A percentile compares a stretch with the other conserved stretches of the same genome.
Evolutionary conservation across 1,284 basidiomycete species (phyloP).

Genomic region (Xerocomus amazonicus): DNA sequence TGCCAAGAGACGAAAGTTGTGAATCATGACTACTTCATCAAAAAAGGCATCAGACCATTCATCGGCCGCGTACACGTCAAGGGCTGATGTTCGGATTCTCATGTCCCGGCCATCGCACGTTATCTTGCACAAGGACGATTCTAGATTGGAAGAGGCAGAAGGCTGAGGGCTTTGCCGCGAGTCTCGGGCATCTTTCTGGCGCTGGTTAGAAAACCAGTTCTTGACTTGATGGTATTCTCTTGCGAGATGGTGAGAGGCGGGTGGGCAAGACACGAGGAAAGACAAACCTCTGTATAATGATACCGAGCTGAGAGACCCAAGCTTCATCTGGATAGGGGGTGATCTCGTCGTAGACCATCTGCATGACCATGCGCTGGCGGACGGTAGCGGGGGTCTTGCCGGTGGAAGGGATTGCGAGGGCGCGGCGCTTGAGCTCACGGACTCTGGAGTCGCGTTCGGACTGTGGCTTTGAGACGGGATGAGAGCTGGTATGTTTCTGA

Average conservation of each 20-base stretch:
- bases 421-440: slow-evolving; percentile 40
- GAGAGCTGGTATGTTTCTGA: slow-evolving; percentile 23
- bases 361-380: slow-evolving; percentile 49
- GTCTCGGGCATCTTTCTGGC: slow-evolving; percentile 44
- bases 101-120: slow-evolving; percentile 43
- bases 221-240: slow-evolving; percentile 56
- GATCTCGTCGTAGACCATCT: slow-evolving; percentile 57
- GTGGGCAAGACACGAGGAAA: slow-evolving; percentile 5
- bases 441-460: slow-evolving; percentile 32
- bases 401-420: slow-evolving; percentile 47
- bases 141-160: slow-evolving; percentile 26
- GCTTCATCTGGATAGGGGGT: slow-evolving; percentile 56
- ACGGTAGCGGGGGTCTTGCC: slow-evolving; percentile 55
- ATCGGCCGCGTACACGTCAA: slow-evolving; percentile 36
- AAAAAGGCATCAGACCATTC: slow-evolving; percentile 57
- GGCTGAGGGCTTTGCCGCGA: slow-evolving; percentile 36
- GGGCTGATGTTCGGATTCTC: slow-evolving; percentile 44
- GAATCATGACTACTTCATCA: slow-evolving; percentile 53
- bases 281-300: slow-evolving; percentile 47
- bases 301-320: slow-evolving; percentile 45
- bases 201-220: slow-evolving; percentile 60
- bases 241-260: slow-evolving; percentile 13
- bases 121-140: slow-evolving; percentile 34
- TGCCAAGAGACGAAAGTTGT: slow-evolving; percentile 42
- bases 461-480: slow-evolving; percentile 17